Evolutionary conservation across 306 rosid species (phyloP), one percentile per base, ranked within the genome.

Genomic region (Herpetospermum pedunculosum): DNA sequence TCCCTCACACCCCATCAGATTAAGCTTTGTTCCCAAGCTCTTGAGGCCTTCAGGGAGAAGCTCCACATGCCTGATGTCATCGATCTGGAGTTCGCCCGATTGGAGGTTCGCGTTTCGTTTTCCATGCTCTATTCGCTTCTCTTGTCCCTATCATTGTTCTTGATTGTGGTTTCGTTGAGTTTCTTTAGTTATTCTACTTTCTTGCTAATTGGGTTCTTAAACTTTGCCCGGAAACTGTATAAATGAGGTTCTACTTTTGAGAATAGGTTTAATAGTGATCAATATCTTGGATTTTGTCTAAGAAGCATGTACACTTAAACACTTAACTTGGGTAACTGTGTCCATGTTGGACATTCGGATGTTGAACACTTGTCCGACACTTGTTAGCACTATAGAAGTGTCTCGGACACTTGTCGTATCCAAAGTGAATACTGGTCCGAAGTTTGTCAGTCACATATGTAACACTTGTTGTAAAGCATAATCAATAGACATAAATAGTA

Each of bases 1-100:
- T 4, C 67, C 6, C 92, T 94, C 72, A 83, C 85, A 28, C 63
- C 88, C 70, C 86, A 89, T 83, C 97, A 94, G 87, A 9, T 81
- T 64, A 81, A 79, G 6, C 49, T 65, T 81, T 94, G 99, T 85
- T 75, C 86, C 15, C 68, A 89, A 18, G 97, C 91, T 18, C 88
- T 91, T 71, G 7, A 72, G 5, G 73, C 87, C 69, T 78, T 94
- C 72, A 84, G 76, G 80, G 83, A 82, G 32, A 91, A 88, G 82
- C 82, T 89, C 80, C 87, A 19, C 67, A 16, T 34, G 44, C 88
- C 89, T 79, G 3, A 50, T 62, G 77, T 12, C 25, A 85, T 94
- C 81, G 1, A n/a, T 11, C 87, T 81, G 35, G 98, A 91, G 90
- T 94, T 91, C 57, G 73, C 64, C 16, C 85, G 34, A 76, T 79